Evolutionary conservation across 306 rosid species (phyloP), one percentile per base, ranked within the genome.

Genomic region (Glycyrrhiza uralensis): DNA sequence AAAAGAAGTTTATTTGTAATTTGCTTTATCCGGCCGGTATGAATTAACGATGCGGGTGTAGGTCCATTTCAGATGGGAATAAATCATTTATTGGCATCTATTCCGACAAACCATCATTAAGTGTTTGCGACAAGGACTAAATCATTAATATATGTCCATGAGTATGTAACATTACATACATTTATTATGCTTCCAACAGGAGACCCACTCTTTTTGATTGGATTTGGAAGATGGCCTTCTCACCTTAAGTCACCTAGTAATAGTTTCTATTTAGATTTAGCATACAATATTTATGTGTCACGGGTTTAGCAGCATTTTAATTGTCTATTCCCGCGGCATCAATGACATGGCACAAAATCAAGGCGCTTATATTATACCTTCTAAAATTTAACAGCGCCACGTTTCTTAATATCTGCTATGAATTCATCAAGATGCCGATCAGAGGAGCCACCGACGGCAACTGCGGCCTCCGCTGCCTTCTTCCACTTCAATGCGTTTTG

Each of bases 381-480:
- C 1, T 19, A 18, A 35, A 26, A 11, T 12, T 33, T 15, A 0
- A n/a, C 13, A 10, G 36, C 3, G 7, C 50, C 36, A 23, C 24
- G 23, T 1, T 10, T 70, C 77, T 72, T 83, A n/a, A 47, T 59
- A 14, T 86, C 90, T 0, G 82, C 67, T 7, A 83, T 52, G 45
- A 92, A 92, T 0, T 60, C 79, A 33, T 66, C 78, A 20, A 89
- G 67, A 63, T 86, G 74, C 61, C 24, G 56, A 9, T 73, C 72
- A 1, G 97, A 87, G 0, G 93, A 87, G 0, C 97, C 97, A 8
- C 90, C 85, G 0, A 7, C 64, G 2, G 76, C 86, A 70, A 87
- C 86, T 0, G 92, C 92, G 6, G 15, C 76, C 70, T 78, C 85
- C 0, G 96, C 96, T 1, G 73, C 86, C 60, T 2, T 64, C 79